A percentile compares a stretch with the other conserved stretches of the same genome.
Evolutionary conservation across 1,284 basidiomycete genomes (phyloP).

Genomic region (Microbotryum scabiosae): DNA sequence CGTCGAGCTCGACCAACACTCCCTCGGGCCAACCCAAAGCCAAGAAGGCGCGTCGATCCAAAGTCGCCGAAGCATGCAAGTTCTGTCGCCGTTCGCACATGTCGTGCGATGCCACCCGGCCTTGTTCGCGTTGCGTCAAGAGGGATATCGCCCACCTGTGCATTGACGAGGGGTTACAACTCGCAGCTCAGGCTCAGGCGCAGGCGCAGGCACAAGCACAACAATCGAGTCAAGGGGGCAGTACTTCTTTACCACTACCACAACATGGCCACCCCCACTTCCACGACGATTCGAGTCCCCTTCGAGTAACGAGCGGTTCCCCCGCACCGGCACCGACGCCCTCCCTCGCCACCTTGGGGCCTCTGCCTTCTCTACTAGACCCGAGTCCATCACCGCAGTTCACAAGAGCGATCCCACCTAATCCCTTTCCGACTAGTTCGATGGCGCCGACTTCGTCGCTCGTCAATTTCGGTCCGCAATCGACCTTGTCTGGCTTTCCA

Average conservation of each 20-base stretch:
- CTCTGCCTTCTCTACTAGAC: background rate
- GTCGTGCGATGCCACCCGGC: slow-evolving; percentile 42
- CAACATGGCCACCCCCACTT: background rate
- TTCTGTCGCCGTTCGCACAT: slow-evolving; percentile 42
- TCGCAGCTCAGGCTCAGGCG: background rate
- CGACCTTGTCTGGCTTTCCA: background rate
- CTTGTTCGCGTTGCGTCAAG: slow-evolving; percentile 43
- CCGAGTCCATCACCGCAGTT: background rate
- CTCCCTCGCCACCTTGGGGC: background rate
- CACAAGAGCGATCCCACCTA: background rate
- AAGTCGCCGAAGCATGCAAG: slow-evolving; percentile 38
- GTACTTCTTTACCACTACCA: background rate
- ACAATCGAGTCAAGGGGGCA: background rate
- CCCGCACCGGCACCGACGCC: background rate
- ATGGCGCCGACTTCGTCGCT: background rate
- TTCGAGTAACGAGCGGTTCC: background rate
- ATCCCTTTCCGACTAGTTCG: background rate
- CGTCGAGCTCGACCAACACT: background rate
- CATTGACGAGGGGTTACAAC: slow-evolving; percentile 20
- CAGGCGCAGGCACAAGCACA: background rate
- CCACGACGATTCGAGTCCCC: background rate
- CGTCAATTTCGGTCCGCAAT: background rate
- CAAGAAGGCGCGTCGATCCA: slow-evolving; percentile 27
- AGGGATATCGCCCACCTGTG: slow-evolving; percentile 44
- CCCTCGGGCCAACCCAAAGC: background rate